phyloP scores from a whole-genome alignment of 805 yeast genomes.

The Metschnikowia reukaufii region DNA sequence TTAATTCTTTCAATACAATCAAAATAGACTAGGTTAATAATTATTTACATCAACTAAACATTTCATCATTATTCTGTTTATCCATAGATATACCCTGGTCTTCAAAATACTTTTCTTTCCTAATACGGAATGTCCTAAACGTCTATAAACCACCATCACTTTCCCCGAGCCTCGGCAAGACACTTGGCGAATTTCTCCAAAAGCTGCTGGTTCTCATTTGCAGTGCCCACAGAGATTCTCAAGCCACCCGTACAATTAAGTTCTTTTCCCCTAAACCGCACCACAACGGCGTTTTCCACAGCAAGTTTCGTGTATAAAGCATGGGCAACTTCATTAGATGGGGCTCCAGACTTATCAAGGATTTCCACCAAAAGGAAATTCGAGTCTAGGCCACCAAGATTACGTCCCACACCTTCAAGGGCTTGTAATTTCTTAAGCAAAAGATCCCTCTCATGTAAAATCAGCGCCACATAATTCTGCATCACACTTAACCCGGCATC shows the following conservation, averaged over 20 bases:
- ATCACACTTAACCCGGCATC: conserved; percentile 55
- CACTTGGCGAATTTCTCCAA: conserved; percentile 46
- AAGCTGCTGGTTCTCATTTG: conserved; percentile 63
- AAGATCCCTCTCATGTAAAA: conserved; percentile 54
- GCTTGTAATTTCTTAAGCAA: conserved; percentile 54
- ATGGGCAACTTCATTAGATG: conserved; percentile 68
- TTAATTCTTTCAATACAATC: too few relatives aligned
- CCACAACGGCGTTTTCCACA: conserved; percentile 69
- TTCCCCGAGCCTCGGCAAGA: conserved; percentile 21
- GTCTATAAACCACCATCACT: too few relatives aligned
- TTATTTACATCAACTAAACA: too few relatives aligned
- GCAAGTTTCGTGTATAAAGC: conserved; percentile 71
- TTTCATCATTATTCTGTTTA: too few relatives aligned
- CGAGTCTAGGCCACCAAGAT: conserved; percentile 82
- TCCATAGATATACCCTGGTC: too few relatives aligned
- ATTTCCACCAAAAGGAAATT: conserved; percentile 80
- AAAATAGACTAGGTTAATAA: too few relatives aligned
- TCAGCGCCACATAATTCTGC: conserved; percentile 51
- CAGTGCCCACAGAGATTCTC: conserved; percentile 85
- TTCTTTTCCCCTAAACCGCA: conserved; percentile 89
- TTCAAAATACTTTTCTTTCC: too few relatives aligned
- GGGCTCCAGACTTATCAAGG: conserved; percentile 57
- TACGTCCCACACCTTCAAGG: conserved; percentile 65
- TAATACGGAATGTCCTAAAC: too few relatives aligned
- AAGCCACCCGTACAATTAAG: conserved; percentile 85